Evolutionary conservation across 306 rosid species (phyloP).

Genomic region (Cicer arietinum): DNA sequence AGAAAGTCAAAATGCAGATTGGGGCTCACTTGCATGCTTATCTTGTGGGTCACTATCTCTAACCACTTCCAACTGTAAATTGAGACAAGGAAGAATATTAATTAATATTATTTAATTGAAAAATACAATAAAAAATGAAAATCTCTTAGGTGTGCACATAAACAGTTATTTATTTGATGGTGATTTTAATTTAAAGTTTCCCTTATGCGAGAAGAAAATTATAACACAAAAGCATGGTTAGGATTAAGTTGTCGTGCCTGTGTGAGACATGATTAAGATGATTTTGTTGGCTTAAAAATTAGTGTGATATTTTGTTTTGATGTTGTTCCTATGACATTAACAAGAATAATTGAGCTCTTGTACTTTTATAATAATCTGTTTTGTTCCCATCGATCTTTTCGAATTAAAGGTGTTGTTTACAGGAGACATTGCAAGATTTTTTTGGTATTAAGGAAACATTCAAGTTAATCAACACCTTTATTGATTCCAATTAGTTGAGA

Average conservation of each 20-base stretch:
- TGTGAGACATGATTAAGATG: conserved; percentile 44
- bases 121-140: neutral
- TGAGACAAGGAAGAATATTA: conserved; percentile 31
- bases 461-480: conserved; percentile 31
- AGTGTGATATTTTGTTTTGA: conserved; percentile 43
- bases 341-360: conserved; percentile 44
- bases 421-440: conserved; percentile 41
- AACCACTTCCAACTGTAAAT: conserved; percentile 38
- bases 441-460: conserved; percentile 41
- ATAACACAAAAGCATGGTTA: conserved; percentile 32
- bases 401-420: conserved; percentile 24
- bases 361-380: conserved; percentile 41
- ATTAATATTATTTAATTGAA: conserved; percentile 16
- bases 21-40: conserved; percentile 42
- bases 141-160: conserved; percentile 44
- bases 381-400: conserved; percentile 36
- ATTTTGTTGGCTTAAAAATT: conserved; percentile 45
- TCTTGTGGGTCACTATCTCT: conserved; percentile 41
- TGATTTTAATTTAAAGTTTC: conserved; percentile 21
- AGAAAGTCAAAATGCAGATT: conserved; percentile 37
- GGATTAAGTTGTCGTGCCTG: conserved; percentile 45
- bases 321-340: conserved; percentile 45
- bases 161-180: conserved; percentile 22
- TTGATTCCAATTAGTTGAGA: conserved; percentile 25
- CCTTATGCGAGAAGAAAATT: conserved; percentile 6